phyloP scores from a whole-genome alignment of 2,329 filamentous ascomycete species.

The Diaporthe citri region DNA sequence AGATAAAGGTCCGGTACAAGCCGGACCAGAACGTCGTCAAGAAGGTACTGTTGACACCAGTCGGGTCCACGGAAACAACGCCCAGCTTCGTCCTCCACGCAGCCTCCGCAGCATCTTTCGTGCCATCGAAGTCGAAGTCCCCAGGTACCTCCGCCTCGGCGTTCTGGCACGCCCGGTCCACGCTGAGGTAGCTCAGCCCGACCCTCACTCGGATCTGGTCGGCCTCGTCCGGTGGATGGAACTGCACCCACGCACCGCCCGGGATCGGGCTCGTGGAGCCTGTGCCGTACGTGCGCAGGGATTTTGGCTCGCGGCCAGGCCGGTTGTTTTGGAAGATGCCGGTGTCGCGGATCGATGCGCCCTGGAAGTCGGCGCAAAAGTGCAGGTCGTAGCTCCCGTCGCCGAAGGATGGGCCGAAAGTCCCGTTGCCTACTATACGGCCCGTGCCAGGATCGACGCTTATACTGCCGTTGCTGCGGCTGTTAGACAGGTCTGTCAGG shows the following conservation, averaged over 20 bases:
- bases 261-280: conserved; percentile 39
- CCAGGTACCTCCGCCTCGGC: conserved; percentile 59
- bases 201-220: conserved; percentile 38
- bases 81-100: conserved; percentile 74
- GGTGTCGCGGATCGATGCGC: conserved; percentile 59
- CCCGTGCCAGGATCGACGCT: conserved; percentile 59
- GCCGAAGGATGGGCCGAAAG: conserved; percentile 65
- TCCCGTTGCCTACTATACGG: conserved; percentile 62
- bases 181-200: conserved; percentile 35
- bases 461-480: conserved; percentile 63
- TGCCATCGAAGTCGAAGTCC: conserved; percentile 71
- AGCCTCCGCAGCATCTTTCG: conserved; percentile 65
- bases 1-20: conserved; percentile 76
- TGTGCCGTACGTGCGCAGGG: conserved; percentile 42
- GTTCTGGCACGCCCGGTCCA: conserved; percentile 35
- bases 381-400: conserved; percentile 61
- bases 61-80: conserved; percentile 57
- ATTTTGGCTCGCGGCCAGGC: conserved; percentile 55
- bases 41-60: conserved; percentile 36
- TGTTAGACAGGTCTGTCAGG: conserved; percentile 62
- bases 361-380: conserved; percentile 64
- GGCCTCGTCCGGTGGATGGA: conserved; percentile 37
- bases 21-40: conserved; percentile 59
- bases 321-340: conserved; percentile 66
- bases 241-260: conserved; percentile 41